Percentiles rank a stretch among this genome's conserved stretches.
Evolutionary conservation across 768 basidiomycete genomes (phyloP).

Genomic region (Mycena kentingensis): DNA sequence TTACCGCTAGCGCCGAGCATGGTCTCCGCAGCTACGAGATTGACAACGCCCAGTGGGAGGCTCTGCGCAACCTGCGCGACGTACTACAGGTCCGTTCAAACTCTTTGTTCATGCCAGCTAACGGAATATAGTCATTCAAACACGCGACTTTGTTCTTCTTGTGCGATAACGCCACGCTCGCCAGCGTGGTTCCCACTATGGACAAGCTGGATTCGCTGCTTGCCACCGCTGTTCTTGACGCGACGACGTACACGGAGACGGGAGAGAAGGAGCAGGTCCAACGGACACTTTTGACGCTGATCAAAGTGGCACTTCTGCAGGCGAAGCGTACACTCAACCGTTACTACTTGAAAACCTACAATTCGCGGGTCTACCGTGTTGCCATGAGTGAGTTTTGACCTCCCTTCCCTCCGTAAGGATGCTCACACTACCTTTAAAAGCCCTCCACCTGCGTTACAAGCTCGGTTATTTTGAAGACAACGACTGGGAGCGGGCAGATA

Average conservation of each 20-base stretch:
- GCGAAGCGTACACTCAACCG: constrained; percentile 25
- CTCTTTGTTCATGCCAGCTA: not conserved
- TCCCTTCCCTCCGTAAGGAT: not conserved
- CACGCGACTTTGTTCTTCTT: constrained; percentile 29
- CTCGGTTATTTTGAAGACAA: constrained; percentile 35
- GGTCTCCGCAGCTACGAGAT: constrained; percentile 13
- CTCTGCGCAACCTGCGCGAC: constrained; percentile 15
- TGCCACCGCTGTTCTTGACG: constrained; percentile 16
- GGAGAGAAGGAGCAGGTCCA: too few species aligned
- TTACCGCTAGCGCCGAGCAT: not conserved
- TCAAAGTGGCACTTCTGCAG: constrained; percentile 17
- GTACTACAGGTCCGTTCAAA: constrained; percentile 23
- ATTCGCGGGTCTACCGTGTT: constrained; percentile 32
- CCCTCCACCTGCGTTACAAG: constrained; percentile 27
- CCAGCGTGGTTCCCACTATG: constrained; percentile 30
- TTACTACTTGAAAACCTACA: constrained; percentile 31
- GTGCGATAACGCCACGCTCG: constrained; percentile 21
- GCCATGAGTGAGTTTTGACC: constrained; percentile 35
- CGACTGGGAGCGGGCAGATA: too few species aligned
- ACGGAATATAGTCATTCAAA: too few species aligned
- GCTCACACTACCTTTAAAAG: not conserved
- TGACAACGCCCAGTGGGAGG: constrained; percentile 15
- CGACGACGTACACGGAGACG: too few species aligned
- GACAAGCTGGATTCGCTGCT: constrained; percentile 29
- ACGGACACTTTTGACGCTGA: not conserved